These are phyloP conservation scores for Fusarium mundagurra DNA, from an alignment of 2,329 filamentous ascomycete species.

Conservation along the genomic window DNA sequence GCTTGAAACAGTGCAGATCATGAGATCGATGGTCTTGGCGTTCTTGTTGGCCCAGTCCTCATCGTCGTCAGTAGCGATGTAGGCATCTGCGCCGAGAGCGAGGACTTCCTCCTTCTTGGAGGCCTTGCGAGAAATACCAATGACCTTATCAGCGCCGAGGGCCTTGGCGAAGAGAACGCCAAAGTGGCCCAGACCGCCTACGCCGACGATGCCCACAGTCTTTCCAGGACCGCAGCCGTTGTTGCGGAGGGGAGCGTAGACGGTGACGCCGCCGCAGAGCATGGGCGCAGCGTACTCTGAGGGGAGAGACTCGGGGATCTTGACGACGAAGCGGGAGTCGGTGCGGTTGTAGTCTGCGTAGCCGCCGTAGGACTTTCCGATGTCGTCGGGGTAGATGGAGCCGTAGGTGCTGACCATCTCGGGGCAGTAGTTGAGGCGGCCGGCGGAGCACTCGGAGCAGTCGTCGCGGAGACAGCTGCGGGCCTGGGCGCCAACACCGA, in stretches of 20 bases:
- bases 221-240: slow-evolving; percentile 74
- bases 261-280: slow-evolving; percentile 75
- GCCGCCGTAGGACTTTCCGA: slow-evolving; percentile 57
- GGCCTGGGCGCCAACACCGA: slow-evolving; percentile 70
- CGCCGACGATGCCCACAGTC: slow-evolving; percentile 71
- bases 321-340: slow-evolving; percentile 57
- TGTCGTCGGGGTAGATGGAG: slow-evolving; percentile 58
- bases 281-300: slow-evolving; percentile 64
- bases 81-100: slow-evolving; percentile 65
- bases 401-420: slow-evolving; percentile 62
- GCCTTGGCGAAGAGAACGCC: slow-evolving; percentile 74
- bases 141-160: slow-evolving; percentile 67
- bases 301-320: slow-evolving; percentile 54
- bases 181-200: slow-evolving; percentile 75
- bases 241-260: slow-evolving; percentile 68
- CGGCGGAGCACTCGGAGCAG: slow-evolving; percentile 54
- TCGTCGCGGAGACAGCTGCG: slow-evolving; percentile 59
- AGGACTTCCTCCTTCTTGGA: slow-evolving; percentile 64
- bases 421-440: slow-evolving; percentile 54
- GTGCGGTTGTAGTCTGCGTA: slow-evolving; percentile 48
- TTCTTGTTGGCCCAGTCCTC: slow-evolving; percentile 64
- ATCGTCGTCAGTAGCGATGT: slow-evolving; percentile 55
- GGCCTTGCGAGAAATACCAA: slow-evolving; percentile 64
- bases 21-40: slow-evolving; percentile 62
- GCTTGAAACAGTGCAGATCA: slow-evolving; percentile 66